Evolutionary conservation across 192 early-diverging fungal genomes (phyloP).

Genomic region (Backusella parvicylindrica): DNA sequence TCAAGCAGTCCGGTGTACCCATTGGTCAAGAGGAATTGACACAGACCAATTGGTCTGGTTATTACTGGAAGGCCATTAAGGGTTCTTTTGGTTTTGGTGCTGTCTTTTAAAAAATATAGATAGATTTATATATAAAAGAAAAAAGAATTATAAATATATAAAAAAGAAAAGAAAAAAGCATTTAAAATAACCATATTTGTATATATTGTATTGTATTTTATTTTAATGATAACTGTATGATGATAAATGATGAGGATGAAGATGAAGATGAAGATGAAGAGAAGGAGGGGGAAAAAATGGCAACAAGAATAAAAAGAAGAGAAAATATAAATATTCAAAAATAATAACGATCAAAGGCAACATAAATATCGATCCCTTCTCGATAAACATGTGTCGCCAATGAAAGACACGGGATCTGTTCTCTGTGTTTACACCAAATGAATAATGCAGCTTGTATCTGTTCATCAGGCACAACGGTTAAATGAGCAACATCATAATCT

Average conservation of each 20-base stretch:
- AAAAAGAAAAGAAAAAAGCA: neutral
- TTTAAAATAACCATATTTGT: neutral
- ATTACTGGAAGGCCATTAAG: slow-evolving; percentile 95
- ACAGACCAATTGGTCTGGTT: slow-evolving; percentile 82
- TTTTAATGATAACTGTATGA: neutral
- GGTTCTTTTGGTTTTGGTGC: slow-evolving; percentile 68
- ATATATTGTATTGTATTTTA: neutral
- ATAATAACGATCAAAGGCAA: slow-evolving; percentile 13
- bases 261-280: too few species aligned
- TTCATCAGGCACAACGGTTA: slow-evolving; percentile 8
- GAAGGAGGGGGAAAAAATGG: neutral
- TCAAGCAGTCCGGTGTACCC: slow-evolving; percentile 84
- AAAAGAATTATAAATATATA: neutral
- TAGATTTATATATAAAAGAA: neutral
- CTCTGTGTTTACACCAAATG: slow-evolving; percentile 2
- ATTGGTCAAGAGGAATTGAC: slow-evolving; percentile 83
- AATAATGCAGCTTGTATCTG: slow-evolving; percentile 5
- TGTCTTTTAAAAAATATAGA: slow-evolving; percentile 13
- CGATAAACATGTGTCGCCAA: slow-evolving; percentile 12
- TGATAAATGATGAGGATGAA: neutral
- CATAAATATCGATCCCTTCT: slow-evolving; percentile 12
- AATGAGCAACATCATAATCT: neutral
- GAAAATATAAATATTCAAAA: neutral
- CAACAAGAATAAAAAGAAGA: neutral
- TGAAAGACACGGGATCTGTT: slow-evolving; percentile 1